Percentiles rank a stretch among this genome's conserved stretches.
These are phyloP conservation scores for Pterocarpus macrocarpus DNA, from an alignment of 306 rosid genomes.

Conservation along the genomic window DNA sequence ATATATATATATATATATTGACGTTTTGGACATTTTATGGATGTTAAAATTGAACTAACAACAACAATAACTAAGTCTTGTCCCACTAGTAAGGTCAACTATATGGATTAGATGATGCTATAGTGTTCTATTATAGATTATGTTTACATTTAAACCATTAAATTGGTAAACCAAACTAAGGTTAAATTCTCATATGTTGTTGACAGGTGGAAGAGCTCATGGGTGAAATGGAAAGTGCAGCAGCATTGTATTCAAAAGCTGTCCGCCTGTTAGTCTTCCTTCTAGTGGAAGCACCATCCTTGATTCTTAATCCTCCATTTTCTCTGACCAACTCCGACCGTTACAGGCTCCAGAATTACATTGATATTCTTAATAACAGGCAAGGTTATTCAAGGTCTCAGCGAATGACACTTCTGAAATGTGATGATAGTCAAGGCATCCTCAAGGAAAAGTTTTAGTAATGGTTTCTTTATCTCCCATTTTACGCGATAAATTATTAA, in stretches of 20 bases:
- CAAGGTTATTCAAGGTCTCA: slow-evolving; percentile 87
- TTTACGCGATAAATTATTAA: slow-evolving; percentile 58
- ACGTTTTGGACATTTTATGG: slow-evolving; percentile 10
- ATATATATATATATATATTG: not conserved
- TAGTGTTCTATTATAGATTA: too few species aligned
- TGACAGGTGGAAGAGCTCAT: slow-evolving; percentile 95
- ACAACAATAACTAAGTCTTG: too few species aligned
- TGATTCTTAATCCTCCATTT: slow-evolving; percentile 91
- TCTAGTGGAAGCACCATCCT: slow-evolving; percentile 91
- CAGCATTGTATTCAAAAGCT: slow-evolving; percentile 79
- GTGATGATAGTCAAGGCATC: slow-evolving; percentile 66
- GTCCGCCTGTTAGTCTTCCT: slow-evolving; percentile 77
- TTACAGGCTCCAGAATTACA: slow-evolving; percentile 83
- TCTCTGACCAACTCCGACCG: slow-evolving; percentile 88
- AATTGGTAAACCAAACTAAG: slow-evolving; percentile 31
- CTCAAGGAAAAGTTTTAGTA: slow-evolving; percentile 56
- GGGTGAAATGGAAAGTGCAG: slow-evolving; percentile 85
- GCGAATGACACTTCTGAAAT: slow-evolving; percentile 67
- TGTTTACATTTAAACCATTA: not conserved
- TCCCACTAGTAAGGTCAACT: too few species aligned
- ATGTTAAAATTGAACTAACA: slow-evolving; percentile 26
- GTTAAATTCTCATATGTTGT: slow-evolving; percentile 22
- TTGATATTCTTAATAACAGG: slow-evolving; percentile 79
- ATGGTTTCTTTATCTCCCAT: slow-evolving; percentile 42
- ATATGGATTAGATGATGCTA: too few species aligned